Base-by-base conservation (phyloP, 2,329 filamentous ascomycete genomes). In the Tolypocladium ovalisporum region DNA sequence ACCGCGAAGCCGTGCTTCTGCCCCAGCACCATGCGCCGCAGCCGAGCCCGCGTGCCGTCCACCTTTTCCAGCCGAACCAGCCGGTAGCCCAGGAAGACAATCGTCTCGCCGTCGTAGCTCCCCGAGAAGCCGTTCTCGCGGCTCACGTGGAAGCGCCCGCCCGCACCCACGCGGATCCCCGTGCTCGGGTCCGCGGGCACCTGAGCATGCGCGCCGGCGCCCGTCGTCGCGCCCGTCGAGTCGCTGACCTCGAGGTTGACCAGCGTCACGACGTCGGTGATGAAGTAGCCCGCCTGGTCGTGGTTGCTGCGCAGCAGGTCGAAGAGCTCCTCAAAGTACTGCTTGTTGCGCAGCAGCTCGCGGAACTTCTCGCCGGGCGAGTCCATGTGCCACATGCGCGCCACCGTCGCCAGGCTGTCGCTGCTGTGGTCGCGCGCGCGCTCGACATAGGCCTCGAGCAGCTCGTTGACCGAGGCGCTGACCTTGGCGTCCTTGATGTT, bases 1-100 rank as follows among this genome's bases (percentile, higher is more conserved):
- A 67, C 59, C 10, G 65, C 59, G n/a, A 65, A 60, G 15, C 65
- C 66, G 44, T 63, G 57, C 56, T 64, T 73, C 62, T 81, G 77
- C 13, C 79, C 79, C 42, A 75, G 74, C 62, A 82, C 80, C 3
- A 70, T 63, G 19, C 72, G 56, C 2, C 66, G 67, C 5, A 63
- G 61, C 59, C 54, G 67, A 24, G 65, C 65, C 12, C 66, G 60
- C 40, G 54, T 57, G 17, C 66, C 65, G 37, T 58, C 57, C 22
- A 67, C 64, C 60, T 67, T 67, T 47, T 66, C 65, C 12, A 68
- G 65, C 44, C 60, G 60, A 7, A 68, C 61, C 37, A 62, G 64
- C 2, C 66, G 52, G 60, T 66, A 65, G 17, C 66, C 66, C 32
- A 68, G 60, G 37, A 68, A 68, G 1, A 68, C 64, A 39, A 68